Evolutionary conservation across 202 grass and related monocot genomes (phyloP), one percentile per base, ranked within the genome.

Genomic region (Panicum virgatum): DNA sequence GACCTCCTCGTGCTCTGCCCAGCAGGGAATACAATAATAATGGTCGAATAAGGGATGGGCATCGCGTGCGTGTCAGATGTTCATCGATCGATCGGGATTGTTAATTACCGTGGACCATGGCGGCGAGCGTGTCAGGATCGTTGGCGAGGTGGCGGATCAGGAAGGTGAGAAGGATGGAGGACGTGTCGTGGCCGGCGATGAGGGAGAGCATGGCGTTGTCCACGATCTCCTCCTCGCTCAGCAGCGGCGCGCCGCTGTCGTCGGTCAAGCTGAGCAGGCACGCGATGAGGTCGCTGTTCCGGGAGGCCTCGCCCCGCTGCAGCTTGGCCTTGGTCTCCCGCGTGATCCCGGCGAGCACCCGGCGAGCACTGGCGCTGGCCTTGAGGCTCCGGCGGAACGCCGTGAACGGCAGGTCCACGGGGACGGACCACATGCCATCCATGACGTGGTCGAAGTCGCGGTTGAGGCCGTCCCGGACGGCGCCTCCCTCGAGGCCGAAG

Each of bases 71-170:
- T 34, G 32, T 34, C 32, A 34, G 3, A 4, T 4, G 32, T 34
- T 34, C 32, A 34, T 34, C 32, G 32, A 34, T 4, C 30, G 30
- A 13, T 45, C 13, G 44, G 12, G 45, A 14, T 48, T 25, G 1
- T 83, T 80, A 85, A n/a, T n/a, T n/a, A n/a, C 89, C 89, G 64
- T 83, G 25, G 60, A 73, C 29, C 76, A 92, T 82, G 15, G 66
- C 54, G 10, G 62, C 63, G 30, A 76, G 75, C 12, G 69, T 86
- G 56, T 19, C 58, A 0, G 70, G 70, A 48, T 92, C 86, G 1
- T 30, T 52, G 40, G 90, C 86, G 32, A 92, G 90, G 11, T 86
- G 86, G 19, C 90, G 86, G 32, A 89, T 25, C 80, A 92, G 84
- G 80, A 92, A 92, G 5, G 86, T 81, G 38, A 92, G 20, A 16